Evolutionary conservation across 352 stramenopile species (phyloP).

Genomic region (Pythium pectinolyticum): DNA sequence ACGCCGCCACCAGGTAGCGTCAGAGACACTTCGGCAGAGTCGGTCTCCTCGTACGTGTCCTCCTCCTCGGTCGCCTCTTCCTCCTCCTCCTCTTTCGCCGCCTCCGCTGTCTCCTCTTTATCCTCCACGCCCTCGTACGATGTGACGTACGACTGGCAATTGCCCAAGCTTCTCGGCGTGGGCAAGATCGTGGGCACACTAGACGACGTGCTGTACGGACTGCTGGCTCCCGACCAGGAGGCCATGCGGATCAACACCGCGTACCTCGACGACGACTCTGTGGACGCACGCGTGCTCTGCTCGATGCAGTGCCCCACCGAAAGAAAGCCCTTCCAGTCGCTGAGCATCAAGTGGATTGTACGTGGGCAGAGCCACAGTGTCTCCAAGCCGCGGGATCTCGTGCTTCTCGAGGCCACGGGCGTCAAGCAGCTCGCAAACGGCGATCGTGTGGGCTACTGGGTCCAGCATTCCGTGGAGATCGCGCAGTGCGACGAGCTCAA

Average conservation of each 20-base stretch:
- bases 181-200: slow-evolving; percentile 35
- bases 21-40: slow-evolving; percentile 11
- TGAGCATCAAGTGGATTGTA: slow-evolving; percentile 33
- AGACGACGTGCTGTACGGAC: slow-evolving; percentile 65
- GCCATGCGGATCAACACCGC: slow-evolving; percentile 54
- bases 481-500: slow-evolving; percentile 19
- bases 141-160: slow-evolving; percentile 9
- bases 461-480: slow-evolving; percentile 19
- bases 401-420: slow-evolving; percentile 22
- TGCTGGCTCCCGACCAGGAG: slow-evolving; percentile 45
- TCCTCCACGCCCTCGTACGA: slow-evolving; percentile 1
- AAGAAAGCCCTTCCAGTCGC: slow-evolving; percentile 28
- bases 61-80: too few relatives aligned
- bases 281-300: slow-evolving; percentile 38
- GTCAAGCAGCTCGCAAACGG: slow-evolving; percentile 12
- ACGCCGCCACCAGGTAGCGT: background rate
- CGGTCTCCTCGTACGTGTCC: slow-evolving; percentile 11
- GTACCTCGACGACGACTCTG: slow-evolving; percentile 46
- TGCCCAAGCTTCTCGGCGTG: slow-evolving; percentile 14
- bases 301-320: slow-evolving; percentile 44
- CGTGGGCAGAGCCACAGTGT: slow-evolving; percentile 6
- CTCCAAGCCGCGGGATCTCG: slow-evolving; percentile 18
- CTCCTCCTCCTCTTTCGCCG: too few relatives aligned
- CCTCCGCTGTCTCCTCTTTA: too few relatives aligned
- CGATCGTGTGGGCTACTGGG: slow-evolving; percentile 15